phyloP scores from a whole-genome alignment of 2,329 filamentous ascomycete species.

The Colletotrichum aenigma region DNA sequence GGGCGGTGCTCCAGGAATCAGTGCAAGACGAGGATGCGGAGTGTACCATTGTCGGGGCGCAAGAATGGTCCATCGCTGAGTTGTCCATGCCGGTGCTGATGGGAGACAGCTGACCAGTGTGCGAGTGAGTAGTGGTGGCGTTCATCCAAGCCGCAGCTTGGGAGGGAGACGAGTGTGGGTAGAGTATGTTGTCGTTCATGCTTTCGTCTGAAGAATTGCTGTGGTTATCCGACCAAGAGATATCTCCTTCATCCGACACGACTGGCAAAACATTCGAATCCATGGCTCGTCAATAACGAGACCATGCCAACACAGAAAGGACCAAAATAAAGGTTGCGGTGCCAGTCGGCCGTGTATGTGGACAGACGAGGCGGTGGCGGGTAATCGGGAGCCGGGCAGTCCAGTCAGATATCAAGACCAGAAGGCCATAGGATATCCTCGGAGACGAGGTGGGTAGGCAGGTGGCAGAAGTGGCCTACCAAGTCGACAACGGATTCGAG shows the following conservation, averaged over 20 bases:
- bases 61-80: constrained; percentile 37
- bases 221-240: constrained; percentile 50
- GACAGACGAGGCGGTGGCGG: background rate
- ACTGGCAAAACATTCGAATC: constrained; percentile 44
- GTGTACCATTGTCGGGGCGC: constrained; percentile 45
- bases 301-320: constrained; percentile 38
- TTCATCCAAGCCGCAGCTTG: constrained; percentile 34
- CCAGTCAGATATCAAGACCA: constrained; percentile 13
- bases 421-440: background rate
- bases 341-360: background rate
- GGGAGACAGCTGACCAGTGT: constrained; percentile 56
- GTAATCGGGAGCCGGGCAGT: background rate
- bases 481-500: background rate
- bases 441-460: background rate
- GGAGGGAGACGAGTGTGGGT: constrained; percentile 38
- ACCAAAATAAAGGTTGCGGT: background rate
- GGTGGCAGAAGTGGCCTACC: background rate
- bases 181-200: constrained; percentile 27
- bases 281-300: constrained; percentile 51
- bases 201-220: constrained; percentile 50
- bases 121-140: constrained; percentile 34
- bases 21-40: constrained; percentile 52
- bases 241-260: constrained; percentile 44
- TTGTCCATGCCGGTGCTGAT: constrained; percentile 55
- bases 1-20: constrained; percentile 48